phyloP scores from a whole-genome alignment of 2,329 filamentous ascomycete species.

The Colletotrichum caudatum region DNA sequence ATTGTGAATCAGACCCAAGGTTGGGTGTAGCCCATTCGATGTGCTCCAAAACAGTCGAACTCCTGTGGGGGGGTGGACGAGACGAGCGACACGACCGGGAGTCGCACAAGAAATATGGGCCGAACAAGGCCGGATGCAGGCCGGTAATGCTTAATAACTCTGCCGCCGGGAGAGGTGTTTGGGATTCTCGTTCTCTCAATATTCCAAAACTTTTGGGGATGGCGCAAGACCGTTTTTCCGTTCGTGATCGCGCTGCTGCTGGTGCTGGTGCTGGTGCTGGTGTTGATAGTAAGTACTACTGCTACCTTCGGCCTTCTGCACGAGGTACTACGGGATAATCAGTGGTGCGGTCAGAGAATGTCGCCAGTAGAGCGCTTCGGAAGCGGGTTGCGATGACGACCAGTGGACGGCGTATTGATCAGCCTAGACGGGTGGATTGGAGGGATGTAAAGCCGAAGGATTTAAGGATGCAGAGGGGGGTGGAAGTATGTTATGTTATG shows the following conservation, averaged over 20 bases:
- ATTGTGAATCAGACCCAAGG: conserved; percentile 34
- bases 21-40: conserved; percentile 38
- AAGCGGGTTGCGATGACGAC: background rate
- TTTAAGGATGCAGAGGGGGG: conserved; percentile 22
- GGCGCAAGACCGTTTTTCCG: background rate
- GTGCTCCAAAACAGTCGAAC: conserved; percentile 39
- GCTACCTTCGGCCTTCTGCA: background rate
- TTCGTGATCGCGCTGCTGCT: background rate
- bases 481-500: conserved; percentile 37
- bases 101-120: conserved; percentile 25
- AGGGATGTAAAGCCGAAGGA: conserved; percentile 32
- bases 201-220: background rate
- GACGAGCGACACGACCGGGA: conserved; percentile 10
- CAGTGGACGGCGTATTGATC: background rate
- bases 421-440: background rate
- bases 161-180: background rate
- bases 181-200: background rate
- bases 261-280: background rate
- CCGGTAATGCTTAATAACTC: conserved; percentile 9
- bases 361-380: background rate
- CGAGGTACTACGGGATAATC: background rate
- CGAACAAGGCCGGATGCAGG: conserved; percentile 8
- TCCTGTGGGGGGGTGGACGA: conserved; percentile 33
- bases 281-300: background rate
- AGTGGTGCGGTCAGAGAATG: background rate